Percentiles rank a stretch among this genome's conserved stretches.
These are phyloP conservation scores for Ceratocystis cubensis DNA, from an alignment of 2,329 filamentous ascomycete species.

Conservation along the genomic window DNA sequence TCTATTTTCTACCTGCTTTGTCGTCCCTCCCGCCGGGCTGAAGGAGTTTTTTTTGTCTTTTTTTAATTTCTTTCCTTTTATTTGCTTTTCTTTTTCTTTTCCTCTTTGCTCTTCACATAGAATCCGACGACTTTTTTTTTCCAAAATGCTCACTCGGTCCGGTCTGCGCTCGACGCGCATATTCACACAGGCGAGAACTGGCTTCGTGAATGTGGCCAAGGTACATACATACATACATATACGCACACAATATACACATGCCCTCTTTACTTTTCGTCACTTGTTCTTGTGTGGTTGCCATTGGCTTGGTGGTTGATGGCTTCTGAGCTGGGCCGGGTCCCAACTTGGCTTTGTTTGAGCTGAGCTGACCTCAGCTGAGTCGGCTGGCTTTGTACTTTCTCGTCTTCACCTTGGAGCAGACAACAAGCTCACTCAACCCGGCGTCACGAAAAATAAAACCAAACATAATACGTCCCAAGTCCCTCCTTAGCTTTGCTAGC, in stretches of 20 bases:
- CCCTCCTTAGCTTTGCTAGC: neutral
- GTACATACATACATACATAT: constrained; percentile 38
- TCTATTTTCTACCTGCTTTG: constrained; percentile 10
- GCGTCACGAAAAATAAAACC: no score
- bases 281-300: neutral
- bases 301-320: neutral
- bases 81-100: constrained; percentile 18
- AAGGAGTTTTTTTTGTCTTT: constrained; percentile 21
- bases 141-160: constrained; percentile 87
- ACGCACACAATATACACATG: neutral
- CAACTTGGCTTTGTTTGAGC: neutral
- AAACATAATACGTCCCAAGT: no score
- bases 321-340: neutral
- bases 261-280: neutral
- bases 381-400: neutral
- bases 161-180: constrained; percentile 79
- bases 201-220: constrained; percentile 59
- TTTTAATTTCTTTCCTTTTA: constrained; percentile 22
- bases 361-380: neutral
- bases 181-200: constrained; percentile 64
- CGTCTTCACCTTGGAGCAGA: neutral
- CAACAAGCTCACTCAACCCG: no score
- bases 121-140: constrained; percentile 25
- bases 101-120: constrained; percentile 18
- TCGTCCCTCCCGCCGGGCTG: constrained; percentile 20